Conservation (phyloP, 345 rosid species). For the Theobroma cacao region DNA sequence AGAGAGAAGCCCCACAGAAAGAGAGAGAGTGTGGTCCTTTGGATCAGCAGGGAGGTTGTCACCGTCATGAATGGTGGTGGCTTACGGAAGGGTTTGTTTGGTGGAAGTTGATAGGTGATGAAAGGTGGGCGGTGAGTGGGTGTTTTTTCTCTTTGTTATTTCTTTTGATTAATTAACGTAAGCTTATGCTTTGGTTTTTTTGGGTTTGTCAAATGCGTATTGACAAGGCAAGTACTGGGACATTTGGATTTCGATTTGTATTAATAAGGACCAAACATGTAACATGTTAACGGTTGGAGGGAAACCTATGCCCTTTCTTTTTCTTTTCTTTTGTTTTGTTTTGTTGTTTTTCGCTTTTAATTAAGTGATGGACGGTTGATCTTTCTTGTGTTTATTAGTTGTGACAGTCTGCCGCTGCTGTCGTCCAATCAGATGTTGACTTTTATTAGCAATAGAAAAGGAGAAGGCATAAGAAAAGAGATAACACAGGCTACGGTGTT, state of each 20-base stretch:
- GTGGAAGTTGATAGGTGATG: constrained; percentile 30
- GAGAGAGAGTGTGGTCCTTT: constrained; percentile 20
- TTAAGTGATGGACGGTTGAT: constrained; percentile 17
- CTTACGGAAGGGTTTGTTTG: constrained; percentile 31
- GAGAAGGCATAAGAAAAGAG: not conserved
- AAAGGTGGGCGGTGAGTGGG: constrained; percentile 38
- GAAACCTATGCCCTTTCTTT: not conserved
- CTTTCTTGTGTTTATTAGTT: not conserved
- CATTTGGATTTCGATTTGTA: not conserved
- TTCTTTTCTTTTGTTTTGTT: not conserved
- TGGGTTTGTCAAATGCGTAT: not conserved
- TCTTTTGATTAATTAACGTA: not conserved
- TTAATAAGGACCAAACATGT: not conserved
- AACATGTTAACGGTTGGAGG: not conserved
- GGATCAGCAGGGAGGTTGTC: constrained; percentile 23
- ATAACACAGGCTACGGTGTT: not conserved
- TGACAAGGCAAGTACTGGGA: not conserved
- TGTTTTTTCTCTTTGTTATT: not conserved
- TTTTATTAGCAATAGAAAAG: not conserved
- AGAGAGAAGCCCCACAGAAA: not conserved
- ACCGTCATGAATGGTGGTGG: constrained; percentile 33
- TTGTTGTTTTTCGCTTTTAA: not conserved
- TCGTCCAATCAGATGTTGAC: not conserved
- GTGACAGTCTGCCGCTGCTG: constrained; percentile 1
- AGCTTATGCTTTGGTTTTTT: not conserved